These are phyloP conservation scores for Fraxinus ornus DNA, from an alignment of 305 asterid genomes.

Conservation along the genomic window DNA sequence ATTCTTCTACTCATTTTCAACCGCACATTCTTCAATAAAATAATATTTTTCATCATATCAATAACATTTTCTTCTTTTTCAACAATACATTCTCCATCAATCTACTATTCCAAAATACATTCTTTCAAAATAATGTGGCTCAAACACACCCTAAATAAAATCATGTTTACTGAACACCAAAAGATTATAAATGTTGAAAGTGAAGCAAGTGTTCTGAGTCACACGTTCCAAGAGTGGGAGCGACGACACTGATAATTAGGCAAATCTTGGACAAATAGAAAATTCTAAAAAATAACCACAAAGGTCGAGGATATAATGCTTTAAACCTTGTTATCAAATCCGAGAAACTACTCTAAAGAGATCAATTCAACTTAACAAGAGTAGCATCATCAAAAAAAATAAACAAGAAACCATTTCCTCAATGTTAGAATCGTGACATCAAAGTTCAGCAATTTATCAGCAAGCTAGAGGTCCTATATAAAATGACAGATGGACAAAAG, in stretches of 20 bases:
- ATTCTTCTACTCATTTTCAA: too few relatives aligned
- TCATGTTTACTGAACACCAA: neutral
- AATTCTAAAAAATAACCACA: too few relatives aligned
- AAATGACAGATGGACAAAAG: neutral
- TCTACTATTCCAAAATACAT: too few relatives aligned
- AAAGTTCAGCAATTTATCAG: neutral
- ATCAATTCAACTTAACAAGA: neutral
- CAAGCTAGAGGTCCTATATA: neutral
- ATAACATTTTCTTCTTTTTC: too few relatives aligned
- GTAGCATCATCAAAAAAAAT: neutral
- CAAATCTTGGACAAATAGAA: neutral
- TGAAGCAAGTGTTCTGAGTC: neutral
- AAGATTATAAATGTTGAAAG: constrained; percentile 1
- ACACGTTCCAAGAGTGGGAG: neutral
- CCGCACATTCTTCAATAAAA: too few relatives aligned
- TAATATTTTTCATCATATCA: too few relatives aligned
- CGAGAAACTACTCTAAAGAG: neutral
- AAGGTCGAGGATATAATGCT: neutral
- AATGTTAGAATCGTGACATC: neutral
- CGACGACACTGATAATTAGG: neutral
- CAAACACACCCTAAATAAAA: neutral
- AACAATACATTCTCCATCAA: too few relatives aligned
- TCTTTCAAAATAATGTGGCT: too few relatives aligned
- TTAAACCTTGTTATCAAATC: neutral
- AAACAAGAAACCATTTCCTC: neutral